Evolutionary conservation across 352 stramenopile species (phyloP).

Genomic region (Salisapilia sapeloensis): DNA sequence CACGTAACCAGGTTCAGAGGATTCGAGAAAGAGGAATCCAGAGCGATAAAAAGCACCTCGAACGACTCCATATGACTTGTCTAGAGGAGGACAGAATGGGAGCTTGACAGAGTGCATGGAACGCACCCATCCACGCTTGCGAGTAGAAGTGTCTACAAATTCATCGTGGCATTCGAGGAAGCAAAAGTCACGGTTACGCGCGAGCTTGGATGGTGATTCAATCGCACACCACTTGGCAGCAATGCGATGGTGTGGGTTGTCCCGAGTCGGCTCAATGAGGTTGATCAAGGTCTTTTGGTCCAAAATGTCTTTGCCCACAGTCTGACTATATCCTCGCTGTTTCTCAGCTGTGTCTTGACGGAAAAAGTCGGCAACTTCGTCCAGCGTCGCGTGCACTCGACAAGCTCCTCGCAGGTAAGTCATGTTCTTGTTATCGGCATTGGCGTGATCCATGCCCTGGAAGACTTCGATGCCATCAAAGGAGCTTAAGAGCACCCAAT

Average conservation of each 20-base stretch:
- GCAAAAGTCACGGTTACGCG: constrained; percentile 65
- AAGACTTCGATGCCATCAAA: constrained; percentile 59
- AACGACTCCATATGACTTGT: constrained; percentile 36
- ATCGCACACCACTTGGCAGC: constrained; percentile 68
- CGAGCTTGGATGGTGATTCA: constrained; percentile 56
- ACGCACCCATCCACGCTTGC: constrained; percentile 53
- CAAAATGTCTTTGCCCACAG: constrained; percentile 56
- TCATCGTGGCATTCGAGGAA: constrained; percentile 76
- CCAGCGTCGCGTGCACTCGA: constrained; percentile 56
- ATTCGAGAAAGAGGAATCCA: constrained; percentile 68
- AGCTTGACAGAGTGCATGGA: constrained; percentile 68
- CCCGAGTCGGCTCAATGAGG: constrained; percentile 32
- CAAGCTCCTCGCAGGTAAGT: constrained; percentile 54
- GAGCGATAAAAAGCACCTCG: constrained; percentile 61
- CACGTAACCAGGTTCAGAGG: constrained; percentile 17
- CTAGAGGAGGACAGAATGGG: constrained; percentile 40
- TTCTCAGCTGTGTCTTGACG: constrained; percentile 54
- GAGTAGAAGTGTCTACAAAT: constrained; percentile 55
- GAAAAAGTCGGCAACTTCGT: constrained; percentile 73
- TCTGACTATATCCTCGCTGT: constrained; percentile 44
- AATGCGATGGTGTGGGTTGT: constrained; percentile 76
- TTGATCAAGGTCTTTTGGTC: constrained; percentile 69
- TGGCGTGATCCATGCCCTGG: constrained; percentile 18
- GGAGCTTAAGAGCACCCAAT: constrained; percentile 58
- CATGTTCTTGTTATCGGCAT: constrained; percentile 12